Evolutionary conservation across 306 rosid genomes (phyloP), one percentile per base, ranked within the genome.

Genomic region (Styphnolobium japonicum): DNA sequence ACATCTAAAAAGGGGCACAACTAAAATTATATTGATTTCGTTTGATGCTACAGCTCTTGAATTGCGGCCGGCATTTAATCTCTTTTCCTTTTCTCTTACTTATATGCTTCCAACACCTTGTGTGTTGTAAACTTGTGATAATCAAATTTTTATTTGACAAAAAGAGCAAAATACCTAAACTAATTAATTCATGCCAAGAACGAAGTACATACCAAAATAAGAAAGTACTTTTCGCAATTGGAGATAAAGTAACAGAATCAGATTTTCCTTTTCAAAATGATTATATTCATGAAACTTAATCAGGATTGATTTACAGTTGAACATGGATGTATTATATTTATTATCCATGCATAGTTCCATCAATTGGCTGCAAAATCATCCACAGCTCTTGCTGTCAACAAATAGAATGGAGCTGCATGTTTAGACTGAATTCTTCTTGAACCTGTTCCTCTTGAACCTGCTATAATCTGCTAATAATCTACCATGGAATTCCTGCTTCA

Each of bases 381-480:
- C 62, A 48, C 51, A 39, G 18, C 14, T 39, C 7, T 64, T 37
- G 27, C 33, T 53, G 12, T 40, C 7, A 49, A 68, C 57, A 58
- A 61, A 36, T 48, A 34, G 52, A 61, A 33, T 56, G 39, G 71
- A 72, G 42, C 67, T 11, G 1, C 48, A 77, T n/a, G 29, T 71
- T 55, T 58, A 48, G 11, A 67, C 27, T 73, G 39, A 22, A 57
- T 7, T 83, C 43, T 78, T 75, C 57, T 67, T 53, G 57, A 60
- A 19, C 56, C 84, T 80, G 76, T 61, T 75, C 36, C 45, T 82
- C 73, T 81, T 88, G 86, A 86, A 90, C 51, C 75, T 76, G 61
- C 46, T 60, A 75, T 90, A 90, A 81, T 86, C 90, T 29, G 65
- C 77, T 52, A 88, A 62, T 72, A 86, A 75, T 57, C 70, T 80